Evolutionary conservation across 352 stramenopile genomes (phyloP).

Genomic region (Phytophthora rubi): DNA sequence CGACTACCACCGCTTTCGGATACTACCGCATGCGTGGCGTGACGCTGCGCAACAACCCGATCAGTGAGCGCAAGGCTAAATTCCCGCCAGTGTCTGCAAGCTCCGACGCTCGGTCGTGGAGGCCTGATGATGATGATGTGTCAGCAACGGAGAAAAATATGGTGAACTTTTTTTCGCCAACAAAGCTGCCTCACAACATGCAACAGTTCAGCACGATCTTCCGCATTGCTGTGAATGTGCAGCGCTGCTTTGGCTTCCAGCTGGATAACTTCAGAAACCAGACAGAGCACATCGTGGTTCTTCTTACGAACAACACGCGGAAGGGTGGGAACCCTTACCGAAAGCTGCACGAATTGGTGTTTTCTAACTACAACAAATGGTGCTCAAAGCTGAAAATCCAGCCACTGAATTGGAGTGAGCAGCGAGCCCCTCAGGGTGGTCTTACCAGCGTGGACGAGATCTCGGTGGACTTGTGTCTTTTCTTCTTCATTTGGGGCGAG

Average conservation of each 20-base stretch:
- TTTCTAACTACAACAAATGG: slow-evolving; percentile 91
- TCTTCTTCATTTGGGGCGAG: slow-evolving; percentile 99
- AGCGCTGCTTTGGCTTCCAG: slow-evolving; percentile 87
- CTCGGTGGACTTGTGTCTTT: slow-evolving; percentile 90
- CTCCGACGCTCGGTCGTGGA: slow-evolving; percentile 79
- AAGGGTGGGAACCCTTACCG: slow-evolving; percentile 83
- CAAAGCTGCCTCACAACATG: slow-evolving; percentile 78
- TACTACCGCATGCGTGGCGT: slow-evolving; percentile 53
- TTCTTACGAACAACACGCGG: slow-evolving; percentile 93
- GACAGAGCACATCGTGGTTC: slow-evolving; percentile 96
- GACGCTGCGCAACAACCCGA: slow-evolving; percentile 35
- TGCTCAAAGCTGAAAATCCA: slow-evolving; percentile 84
- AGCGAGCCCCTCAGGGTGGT: slow-evolving; percentile 72
- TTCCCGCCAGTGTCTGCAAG: slow-evolving; percentile 74
- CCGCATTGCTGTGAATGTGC: slow-evolving; percentile 84
- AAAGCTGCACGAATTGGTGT: slow-evolving; percentile 83
- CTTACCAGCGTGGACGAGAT: slow-evolving; percentile 91
- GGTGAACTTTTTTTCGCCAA: slow-evolving; percentile 84
- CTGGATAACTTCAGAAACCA: slow-evolving; percentile 94
- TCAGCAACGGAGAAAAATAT: slow-evolving; percentile 46
- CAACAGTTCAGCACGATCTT: slow-evolving; percentile 87
- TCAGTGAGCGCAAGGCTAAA: slow-evolving; percentile 43
- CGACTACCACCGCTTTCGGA: slow-evolving; percentile 47
- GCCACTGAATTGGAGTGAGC: slow-evolving; percentile 73
- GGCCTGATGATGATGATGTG: slow-evolving; percentile 42